Evolutionary conservation across 768 basidiomycete genomes (phyloP).

Genomic region (Candolleomyces efflorescens): DNA sequence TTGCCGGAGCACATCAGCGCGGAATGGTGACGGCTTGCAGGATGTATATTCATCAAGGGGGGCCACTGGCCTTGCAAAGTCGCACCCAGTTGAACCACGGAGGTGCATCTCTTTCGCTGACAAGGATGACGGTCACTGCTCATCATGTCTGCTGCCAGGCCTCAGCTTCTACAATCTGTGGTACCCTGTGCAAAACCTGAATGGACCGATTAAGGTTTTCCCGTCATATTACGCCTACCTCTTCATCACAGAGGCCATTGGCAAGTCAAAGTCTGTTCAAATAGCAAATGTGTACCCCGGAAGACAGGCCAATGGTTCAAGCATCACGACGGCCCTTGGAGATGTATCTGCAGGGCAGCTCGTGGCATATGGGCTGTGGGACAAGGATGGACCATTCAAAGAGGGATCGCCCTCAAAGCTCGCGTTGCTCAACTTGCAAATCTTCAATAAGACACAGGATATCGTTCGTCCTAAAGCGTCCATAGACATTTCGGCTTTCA

Average conservation of each 20-base stretch:
- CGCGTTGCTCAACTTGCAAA: constrained; percentile 46
- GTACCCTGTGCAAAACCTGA: constrained; percentile 45
- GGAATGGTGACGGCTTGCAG: constrained; percentile 18
- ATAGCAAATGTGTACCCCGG: constrained; percentile 50
- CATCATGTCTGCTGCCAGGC: constrained; percentile 15
- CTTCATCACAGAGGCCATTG: constrained; percentile 46
- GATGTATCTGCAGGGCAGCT: constrained; percentile 45
- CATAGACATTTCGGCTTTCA: constrained; percentile 43
- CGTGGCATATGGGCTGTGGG: constrained; percentile 51
- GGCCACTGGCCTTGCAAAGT: constrained; percentile 47
- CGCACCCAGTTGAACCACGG: constrained; percentile 47
- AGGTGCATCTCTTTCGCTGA: constrained; percentile 20
- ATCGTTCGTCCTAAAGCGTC: constrained; percentile 34
- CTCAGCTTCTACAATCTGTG: constrained; percentile 46
- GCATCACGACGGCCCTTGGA: constrained; percentile 46
- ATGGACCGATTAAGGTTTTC: constrained; percentile 47
- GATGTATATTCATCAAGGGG: constrained; percentile 53
- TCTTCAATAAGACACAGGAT: constrained; percentile 44
- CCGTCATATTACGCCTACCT: constrained; percentile 52
- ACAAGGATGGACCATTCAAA: constrained; percentile 19
- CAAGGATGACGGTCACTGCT: background rate
- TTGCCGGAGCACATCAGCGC: background rate
- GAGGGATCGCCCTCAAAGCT: constrained; percentile 39
- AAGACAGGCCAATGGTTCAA: constrained; percentile 47
- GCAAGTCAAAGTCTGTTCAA: constrained; percentile 36